Conservation (phyloP, 805 yeast species). For the Candida qinlingensis region DNA sequence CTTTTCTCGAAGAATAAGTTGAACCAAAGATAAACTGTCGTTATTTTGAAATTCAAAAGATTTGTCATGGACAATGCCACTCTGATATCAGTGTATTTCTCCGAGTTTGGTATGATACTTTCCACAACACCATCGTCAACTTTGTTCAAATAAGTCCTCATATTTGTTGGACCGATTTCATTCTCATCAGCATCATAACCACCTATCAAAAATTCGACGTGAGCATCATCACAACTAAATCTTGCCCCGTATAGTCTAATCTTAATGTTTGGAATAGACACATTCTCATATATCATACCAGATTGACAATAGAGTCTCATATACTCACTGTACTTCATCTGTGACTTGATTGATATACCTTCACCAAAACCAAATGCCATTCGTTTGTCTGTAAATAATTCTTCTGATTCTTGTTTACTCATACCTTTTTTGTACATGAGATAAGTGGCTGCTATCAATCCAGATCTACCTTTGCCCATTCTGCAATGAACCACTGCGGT, state of each 20-base stretch:
- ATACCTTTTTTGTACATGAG: constrained; percentile 45
- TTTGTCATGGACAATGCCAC: constrained; percentile 12
- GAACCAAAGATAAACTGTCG: constrained; percentile 35
- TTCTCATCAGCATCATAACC: constrained; percentile 4
- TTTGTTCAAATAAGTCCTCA: background rate
- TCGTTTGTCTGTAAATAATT: constrained; percentile 49
- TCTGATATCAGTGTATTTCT: constrained; percentile 19
- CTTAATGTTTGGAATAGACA: background rate
- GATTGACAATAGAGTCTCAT: constrained; percentile 17
- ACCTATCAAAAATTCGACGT: background rate
- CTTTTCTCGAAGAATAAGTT: constrained; percentile 38
- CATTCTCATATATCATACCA: background rate
- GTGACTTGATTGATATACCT: constrained; percentile 73
- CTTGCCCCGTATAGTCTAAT: constrained; percentile 2
- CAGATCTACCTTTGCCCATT: constrained; percentile 91
- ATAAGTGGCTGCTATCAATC: constrained; percentile 67
- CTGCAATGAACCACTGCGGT: constrained; percentile 80
- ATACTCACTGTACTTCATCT: constrained; percentile 61
- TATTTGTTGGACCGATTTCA: background rate
- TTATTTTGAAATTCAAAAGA: background rate
- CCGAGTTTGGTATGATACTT: background rate
- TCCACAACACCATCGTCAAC: background rate
- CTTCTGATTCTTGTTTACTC: constrained; percentile 42
- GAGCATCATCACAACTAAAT: background rate
- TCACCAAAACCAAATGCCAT: constrained; percentile 48